Evolutionary conservation across 352 stramenopile species (phyloP).

Genomic region (Thraustochytrium striatum): DNA sequence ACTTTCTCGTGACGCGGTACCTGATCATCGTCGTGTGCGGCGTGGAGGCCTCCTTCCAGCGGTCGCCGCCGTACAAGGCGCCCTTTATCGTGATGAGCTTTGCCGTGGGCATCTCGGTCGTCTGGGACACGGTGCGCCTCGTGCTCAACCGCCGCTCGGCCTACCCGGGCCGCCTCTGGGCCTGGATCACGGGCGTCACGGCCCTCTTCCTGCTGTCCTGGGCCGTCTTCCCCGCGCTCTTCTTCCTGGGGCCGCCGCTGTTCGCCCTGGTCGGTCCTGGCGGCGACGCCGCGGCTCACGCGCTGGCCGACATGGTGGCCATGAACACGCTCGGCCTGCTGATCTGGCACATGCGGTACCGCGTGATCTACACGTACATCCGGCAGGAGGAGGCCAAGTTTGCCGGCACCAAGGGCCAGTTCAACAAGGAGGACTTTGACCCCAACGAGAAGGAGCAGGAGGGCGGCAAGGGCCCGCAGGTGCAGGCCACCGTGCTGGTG

Average conservation of each 20-base stretch:
- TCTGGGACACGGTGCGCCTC: not conserved
- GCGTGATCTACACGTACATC: conserved; percentile 33
- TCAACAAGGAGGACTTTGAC: no score
- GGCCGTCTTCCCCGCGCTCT: conserved; percentile 44
- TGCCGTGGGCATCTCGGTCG: not conserved
- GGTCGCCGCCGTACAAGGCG: not conserved
- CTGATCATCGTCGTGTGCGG: conserved; percentile 28
- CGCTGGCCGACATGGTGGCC: conserved; percentile 28
- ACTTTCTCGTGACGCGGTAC: conserved; percentile 40
- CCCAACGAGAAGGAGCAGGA: conserved; percentile 9
- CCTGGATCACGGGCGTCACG: conserved; percentile 14
- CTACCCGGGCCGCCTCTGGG: not conserved
- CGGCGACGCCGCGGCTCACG: conserved; percentile 32
- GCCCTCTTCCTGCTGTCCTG: conserved; percentile 42
- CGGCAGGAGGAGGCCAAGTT: not conserved
- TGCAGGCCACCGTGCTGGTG: not conserved
- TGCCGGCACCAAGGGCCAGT: no score
- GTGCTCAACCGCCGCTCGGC: not conserved
- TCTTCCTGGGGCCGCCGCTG: conserved; percentile 34
- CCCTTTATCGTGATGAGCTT: not conserved
- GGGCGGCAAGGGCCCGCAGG: not conserved
- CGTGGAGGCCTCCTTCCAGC: not conserved
- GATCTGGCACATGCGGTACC: conserved; percentile 48
- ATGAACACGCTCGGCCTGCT: conserved; percentile 47
- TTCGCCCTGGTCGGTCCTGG: conserved; percentile 29